Evolutionary conservation across 371 early-diverging fungal genomes (phyloP).

Genomic region (Nematocida sp.): DNA sequence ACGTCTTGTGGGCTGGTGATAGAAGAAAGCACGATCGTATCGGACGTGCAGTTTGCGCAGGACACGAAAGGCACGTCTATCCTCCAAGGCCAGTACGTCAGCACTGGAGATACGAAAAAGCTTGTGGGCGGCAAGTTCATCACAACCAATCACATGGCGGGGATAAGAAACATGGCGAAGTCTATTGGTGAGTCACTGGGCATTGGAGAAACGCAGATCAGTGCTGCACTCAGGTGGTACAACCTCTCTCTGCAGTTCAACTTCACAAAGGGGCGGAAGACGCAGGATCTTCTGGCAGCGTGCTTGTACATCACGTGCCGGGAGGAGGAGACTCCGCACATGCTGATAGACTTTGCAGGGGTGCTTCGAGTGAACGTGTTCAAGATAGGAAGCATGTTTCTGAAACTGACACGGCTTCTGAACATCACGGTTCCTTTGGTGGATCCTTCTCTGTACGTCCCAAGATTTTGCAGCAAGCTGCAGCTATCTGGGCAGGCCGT

Average conservation of each 20-base stretch:
- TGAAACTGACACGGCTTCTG: slow-evolving; percentile 72
- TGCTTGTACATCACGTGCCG: slow-evolving; percentile 92
- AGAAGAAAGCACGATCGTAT: slow-evolving; percentile 85
- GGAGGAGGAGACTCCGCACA: slow-evolving; percentile 74
- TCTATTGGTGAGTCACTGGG: slow-evolving; percentile 54
- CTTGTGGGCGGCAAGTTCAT: slow-evolving; percentile 41
- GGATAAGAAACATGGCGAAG: slow-evolving; percentile 16
- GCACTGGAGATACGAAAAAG: slow-evolving; percentile 48
- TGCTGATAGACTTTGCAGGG: slow-evolving; percentile 95
- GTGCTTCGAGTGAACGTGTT: slow-evolving; percentile 75
- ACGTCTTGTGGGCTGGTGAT: slow-evolving; percentile 69
- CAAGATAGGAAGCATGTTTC: slow-evolving; percentile 80
- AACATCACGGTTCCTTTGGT: slow-evolving; percentile 75
- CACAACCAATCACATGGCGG: slow-evolving; percentile 34
- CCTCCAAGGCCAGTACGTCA: slow-evolving; percentile 62
- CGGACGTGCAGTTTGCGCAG: slow-evolving; percentile 84
- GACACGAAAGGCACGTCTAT: slow-evolving; percentile 58
- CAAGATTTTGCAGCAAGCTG: slow-evolving; percentile 78
- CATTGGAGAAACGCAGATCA: slow-evolving; percentile 71
- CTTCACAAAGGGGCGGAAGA: slow-evolving; percentile 81
- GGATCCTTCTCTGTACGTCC: slow-evolving; percentile 88
- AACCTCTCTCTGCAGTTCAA: slow-evolving; percentile 79
- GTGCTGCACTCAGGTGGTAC: slow-evolving; percentile 79
- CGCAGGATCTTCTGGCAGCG: slow-evolving; percentile 77
- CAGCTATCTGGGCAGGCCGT: slow-evolving; percentile 77